phyloP scores from a whole-genome alignment of 2,329 filamentous ascomycete species.

The Hirsutella thompsonii region DNA sequence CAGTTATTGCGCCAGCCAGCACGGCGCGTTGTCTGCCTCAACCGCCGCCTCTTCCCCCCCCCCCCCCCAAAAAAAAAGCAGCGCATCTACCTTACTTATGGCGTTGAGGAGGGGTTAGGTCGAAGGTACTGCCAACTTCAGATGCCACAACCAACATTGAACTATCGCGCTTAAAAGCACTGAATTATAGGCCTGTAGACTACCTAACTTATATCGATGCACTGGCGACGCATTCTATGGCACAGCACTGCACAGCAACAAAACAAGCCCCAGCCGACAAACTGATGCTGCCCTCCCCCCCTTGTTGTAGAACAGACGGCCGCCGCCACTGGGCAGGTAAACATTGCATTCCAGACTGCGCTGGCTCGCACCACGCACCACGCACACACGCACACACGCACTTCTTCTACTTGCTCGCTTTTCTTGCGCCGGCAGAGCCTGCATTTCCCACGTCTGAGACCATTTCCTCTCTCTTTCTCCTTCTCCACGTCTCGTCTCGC shows the following conservation, averaged over 20 bases:
- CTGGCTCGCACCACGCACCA: constrained; percentile 2
- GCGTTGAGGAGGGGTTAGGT: too few species aligned
- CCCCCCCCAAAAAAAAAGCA: too few species aligned
- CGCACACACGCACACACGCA: background rate
- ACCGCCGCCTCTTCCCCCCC: too few species aligned
- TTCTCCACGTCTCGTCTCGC: background rate
- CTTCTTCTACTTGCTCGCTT: background rate
- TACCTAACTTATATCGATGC: too few species aligned
- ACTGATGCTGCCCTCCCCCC: background rate
- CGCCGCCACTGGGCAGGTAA: constrained; percentile 10
- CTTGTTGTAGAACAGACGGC: constrained; percentile 1
- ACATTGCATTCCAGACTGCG: constrained; percentile 16
- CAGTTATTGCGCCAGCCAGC: constrained; percentile 2
- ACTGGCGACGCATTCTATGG: background rate
- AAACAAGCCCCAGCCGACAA: background rate
- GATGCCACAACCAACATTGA: too few species aligned
- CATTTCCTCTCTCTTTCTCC: background rate
- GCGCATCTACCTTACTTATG: too few species aligned
- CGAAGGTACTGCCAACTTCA: too few species aligned
- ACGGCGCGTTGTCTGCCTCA: too few species aligned
- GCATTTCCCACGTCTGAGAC: background rate
- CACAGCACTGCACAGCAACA: background rate
- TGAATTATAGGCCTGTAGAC: too few species aligned
- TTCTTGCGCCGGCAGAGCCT: background rate
- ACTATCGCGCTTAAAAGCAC: too few species aligned